phyloP scores from a whole-genome alignment of 2,329 filamentous ascomycete genomes.

The Aureobasidium sp. region DNA sequence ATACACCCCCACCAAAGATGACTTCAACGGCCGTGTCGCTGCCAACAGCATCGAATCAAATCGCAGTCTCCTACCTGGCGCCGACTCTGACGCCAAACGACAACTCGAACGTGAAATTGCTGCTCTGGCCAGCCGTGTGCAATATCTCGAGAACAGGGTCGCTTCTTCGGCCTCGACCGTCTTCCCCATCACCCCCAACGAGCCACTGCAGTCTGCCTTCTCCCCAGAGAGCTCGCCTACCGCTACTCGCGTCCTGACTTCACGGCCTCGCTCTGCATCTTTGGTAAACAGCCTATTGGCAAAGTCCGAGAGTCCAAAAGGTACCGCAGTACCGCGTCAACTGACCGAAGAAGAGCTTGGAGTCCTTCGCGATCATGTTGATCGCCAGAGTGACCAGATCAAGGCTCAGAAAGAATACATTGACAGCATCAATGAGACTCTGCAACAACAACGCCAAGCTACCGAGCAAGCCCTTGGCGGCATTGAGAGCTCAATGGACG shows the following conservation, averaged over 20 bases:
- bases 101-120: conserved; percentile 75
- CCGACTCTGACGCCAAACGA: conserved; percentile 64
- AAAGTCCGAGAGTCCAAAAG: conserved; percentile 42
- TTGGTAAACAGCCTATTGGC: conserved; percentile 46
- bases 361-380: conserved; percentile 80
- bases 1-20: conserved; percentile 33
- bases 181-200: conserved; percentile 75
- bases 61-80: conserved; percentile 66
- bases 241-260: conserved; percentile 23
- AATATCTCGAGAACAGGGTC: conserved; percentile 69
- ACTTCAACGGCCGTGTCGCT: conserved; percentile 35
- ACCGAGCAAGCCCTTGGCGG: conserved; percentile 73
- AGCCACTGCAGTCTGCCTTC: conserved; percentile 49
- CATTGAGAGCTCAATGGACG: conserved; percentile 74
- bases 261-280: conserved; percentile 24
- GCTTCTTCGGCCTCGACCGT: conserved; percentile 34
- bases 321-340: conserved; percentile 38
- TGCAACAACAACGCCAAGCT: conserved; percentile 75
- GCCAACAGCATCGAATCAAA: conserved; percentile 43
- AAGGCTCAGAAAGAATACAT: conserved; percentile 80
- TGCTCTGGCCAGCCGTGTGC: conserved; percentile 67
- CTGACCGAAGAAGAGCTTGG: conserved; percentile 76
- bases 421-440: conserved; percentile 73
- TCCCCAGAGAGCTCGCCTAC: conserved; percentile 43
- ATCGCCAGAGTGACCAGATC: conserved; percentile 88